Conservation (phyloP, 2,329 filamentous ascomycete species). For the Monosporascus sp. region DNA sequence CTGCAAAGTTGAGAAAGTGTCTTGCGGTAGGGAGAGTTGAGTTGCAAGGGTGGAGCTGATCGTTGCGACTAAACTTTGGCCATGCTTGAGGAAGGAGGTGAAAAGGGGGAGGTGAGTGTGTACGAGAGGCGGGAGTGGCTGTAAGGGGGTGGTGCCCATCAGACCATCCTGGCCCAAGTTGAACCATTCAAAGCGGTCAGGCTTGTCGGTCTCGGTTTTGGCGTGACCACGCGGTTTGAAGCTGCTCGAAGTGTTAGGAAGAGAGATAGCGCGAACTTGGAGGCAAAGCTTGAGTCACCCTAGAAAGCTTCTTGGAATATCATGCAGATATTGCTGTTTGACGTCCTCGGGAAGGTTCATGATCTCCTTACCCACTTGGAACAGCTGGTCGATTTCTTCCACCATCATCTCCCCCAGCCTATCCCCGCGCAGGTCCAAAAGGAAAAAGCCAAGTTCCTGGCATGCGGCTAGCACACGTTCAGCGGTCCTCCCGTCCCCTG, state of each 20-base stretch:
- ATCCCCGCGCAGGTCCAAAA: slow-evolving; percentile 10
- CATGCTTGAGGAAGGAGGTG: slow-evolving; percentile 10
- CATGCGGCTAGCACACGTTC: background rate
- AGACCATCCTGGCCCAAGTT: slow-evolving; percentile 25
- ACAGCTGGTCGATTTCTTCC: slow-evolving; percentile 10
- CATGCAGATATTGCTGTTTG: slow-evolving; percentile 7
- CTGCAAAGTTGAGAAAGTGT: slow-evolving; percentile 19
- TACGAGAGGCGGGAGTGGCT: slow-evolving; percentile 8
- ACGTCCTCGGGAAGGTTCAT: slow-evolving; percentile 4
- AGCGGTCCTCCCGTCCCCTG: background rate
- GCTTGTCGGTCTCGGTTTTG: slow-evolving; percentile 16
- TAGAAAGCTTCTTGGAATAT: slow-evolving; percentile 8
- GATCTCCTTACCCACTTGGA: slow-evolving; percentile 4
- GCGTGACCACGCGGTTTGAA: slow-evolving; percentile 11
- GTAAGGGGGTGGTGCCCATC: slow-evolving; percentile 12
- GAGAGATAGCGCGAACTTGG: background rate
- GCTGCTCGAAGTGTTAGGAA: background rate
- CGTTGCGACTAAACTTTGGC: slow-evolving; percentile 7
- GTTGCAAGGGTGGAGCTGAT: slow-evolving; percentile 16
- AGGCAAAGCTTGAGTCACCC: slow-evolving; percentile 4
- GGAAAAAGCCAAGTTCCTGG: slow-evolving; percentile 14
- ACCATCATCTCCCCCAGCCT: slow-evolving; percentile 1
- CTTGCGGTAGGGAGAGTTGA: slow-evolving; percentile 17
- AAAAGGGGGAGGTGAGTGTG: slow-evolving; percentile 1
- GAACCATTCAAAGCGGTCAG: slow-evolving; percentile 25